These are phyloP conservation scores for Plantago coronopus DNA, from an alignment of 305 asterid genomes.

Conservation along the genomic window DNA sequence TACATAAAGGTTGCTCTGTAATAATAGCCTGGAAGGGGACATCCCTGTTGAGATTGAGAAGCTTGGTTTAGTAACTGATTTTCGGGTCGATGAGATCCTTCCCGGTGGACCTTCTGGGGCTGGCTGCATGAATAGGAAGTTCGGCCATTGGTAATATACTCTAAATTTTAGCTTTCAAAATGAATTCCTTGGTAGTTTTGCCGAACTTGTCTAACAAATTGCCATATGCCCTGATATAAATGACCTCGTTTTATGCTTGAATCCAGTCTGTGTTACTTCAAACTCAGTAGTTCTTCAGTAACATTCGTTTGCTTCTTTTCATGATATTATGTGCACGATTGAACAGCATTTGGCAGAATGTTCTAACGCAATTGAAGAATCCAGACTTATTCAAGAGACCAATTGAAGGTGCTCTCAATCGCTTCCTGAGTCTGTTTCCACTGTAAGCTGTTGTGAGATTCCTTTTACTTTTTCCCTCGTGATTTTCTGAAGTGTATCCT, in stretches of 20 bases:
- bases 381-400: slow-evolving; percentile 38
- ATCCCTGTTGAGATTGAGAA: slow-evolving; percentile 55
- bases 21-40: slow-evolving; percentile 57
- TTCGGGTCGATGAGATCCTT: slow-evolving; percentile 44
- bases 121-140: slow-evolving; percentile 57
- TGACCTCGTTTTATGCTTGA: too few relatives aligned
- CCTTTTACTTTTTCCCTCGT: not conserved
- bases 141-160: slow-evolving; percentile 61
- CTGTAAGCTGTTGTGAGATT: slow-evolving; percentile 40
- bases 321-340: slow-evolving; percentile 17
- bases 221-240: too few relatives aligned
- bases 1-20: slow-evolving; percentile 58
- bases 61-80: slow-evolving; percentile 44
- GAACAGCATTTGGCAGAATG: slow-evolving; percentile 54
- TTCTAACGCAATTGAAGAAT: slow-evolving; percentile 35
- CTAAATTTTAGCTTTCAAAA: not conserved
- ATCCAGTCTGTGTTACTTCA: too few relatives aligned
- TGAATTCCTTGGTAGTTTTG: not conserved
- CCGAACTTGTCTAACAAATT: not conserved
- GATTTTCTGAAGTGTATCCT: slow-evolving; percentile 1
- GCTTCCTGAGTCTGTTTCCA: slow-evolving; percentile 44
- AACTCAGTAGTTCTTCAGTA: too few relatives aligned
- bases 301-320: not conserved
- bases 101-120: slow-evolving; percentile 36
- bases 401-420: slow-evolving; percentile 38